Evolutionary conservation across 2,329 filamentous ascomycete species (phyloP), one percentile per base, ranked within the genome.

Genomic region (Coniochaeta ligniaria): DNA sequence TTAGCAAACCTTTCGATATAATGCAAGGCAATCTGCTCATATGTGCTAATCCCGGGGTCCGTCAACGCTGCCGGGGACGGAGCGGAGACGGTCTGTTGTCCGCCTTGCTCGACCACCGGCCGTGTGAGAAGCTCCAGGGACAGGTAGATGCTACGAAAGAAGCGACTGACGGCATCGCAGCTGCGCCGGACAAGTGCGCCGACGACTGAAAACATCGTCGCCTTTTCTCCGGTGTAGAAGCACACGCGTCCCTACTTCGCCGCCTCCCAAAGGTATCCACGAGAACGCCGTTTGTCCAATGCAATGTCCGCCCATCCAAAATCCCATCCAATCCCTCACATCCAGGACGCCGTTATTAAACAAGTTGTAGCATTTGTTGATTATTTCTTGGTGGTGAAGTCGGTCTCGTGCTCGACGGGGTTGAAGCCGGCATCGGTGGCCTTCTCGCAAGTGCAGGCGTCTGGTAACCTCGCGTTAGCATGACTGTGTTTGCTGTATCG

Each of bases 361-460:
- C 22, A 28, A 17, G 47, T 2, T 31, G 9, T 14, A 17, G 14
- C 24, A 52, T 5, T 5, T 47, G 20, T 2, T 47, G 20, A 16
- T 35, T 36, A 31, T 66, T 77, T 76, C 77, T 83, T 85, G 60
- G 88, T 91, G 41, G 92, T 97, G 72, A 96, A 97, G 75, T 97
- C 93, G 57, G 83, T 90, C 84, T 52, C 47, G 66, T 88, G 76
- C 61, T 74, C 74, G 31, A 73, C 81, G 31, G 85, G 82, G 66
- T 89, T 84, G 61, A 81, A 80, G 43, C 83, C 83, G 59, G 85
- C 82, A 66, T 83, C 82, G 57, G 83, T 73, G 20, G 84, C 84
- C 73, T 91, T 93, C 75, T 92, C 88, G 73, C 92, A 96, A n/a
- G 89, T 95, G 77, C 91, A 95, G 26, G 83, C 86, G 71, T 79